Evolutionary conservation across 768 basidiomycete species (phyloP).

Genomic region (Omphalotus guepiniiformis): DNA sequence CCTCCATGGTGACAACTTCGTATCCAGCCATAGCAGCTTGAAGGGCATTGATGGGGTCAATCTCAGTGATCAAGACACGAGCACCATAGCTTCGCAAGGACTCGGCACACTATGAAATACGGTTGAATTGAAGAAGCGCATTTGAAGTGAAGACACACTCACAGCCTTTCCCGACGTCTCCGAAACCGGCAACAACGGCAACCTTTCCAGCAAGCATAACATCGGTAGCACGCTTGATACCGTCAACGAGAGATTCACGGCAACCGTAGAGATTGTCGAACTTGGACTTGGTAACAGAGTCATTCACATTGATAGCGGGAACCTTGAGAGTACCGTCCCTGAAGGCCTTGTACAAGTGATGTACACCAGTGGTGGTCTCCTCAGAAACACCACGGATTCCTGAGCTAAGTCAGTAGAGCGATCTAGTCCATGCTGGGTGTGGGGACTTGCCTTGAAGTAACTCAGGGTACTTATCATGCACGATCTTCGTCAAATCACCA

Average conservation of each 20-base stretch:
- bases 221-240: slow-evolving; percentile 99
- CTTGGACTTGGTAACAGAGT: slow-evolving; percentile 99
- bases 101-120: slow-evolving; percentile 81
- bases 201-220: slow-evolving; percentile 99
- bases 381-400: slow-evolving; percentile 93
- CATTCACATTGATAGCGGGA: slow-evolving; percentile 99
- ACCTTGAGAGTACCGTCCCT: slow-evolving; percentile 94
- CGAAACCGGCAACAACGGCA: slow-evolving; percentile 96
- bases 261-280: slow-evolving; percentile 99
- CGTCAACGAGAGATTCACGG: slow-evolving; percentile 98
- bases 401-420: slow-evolving; percentile 23
- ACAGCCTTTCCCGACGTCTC: slow-evolving; percentile 98
- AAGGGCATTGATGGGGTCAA: slow-evolving; percentile 99
- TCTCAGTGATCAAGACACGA: slow-evolving; percentile 94
- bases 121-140: slow-evolving; percentile 1
- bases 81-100: slow-evolving; percentile 96
- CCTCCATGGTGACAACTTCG: slow-evolving; percentile 98
- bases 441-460: slow-evolving; percentile 59
- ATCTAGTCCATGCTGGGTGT: no score
- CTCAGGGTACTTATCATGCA: slow-evolving; percentile 96
- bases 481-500: slow-evolving; percentile 90
- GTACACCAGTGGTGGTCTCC: slow-evolving; percentile 99
- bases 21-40: slow-evolving; percentile 99
- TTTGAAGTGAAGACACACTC: slow-evolving; percentile 27
- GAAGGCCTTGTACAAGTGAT: slow-evolving; percentile 98